These are phyloP conservation scores for Saccharomyces hybrid DNA, from an alignment of 1,139 yeast genomes.

Conservation along the genomic window DNA sequence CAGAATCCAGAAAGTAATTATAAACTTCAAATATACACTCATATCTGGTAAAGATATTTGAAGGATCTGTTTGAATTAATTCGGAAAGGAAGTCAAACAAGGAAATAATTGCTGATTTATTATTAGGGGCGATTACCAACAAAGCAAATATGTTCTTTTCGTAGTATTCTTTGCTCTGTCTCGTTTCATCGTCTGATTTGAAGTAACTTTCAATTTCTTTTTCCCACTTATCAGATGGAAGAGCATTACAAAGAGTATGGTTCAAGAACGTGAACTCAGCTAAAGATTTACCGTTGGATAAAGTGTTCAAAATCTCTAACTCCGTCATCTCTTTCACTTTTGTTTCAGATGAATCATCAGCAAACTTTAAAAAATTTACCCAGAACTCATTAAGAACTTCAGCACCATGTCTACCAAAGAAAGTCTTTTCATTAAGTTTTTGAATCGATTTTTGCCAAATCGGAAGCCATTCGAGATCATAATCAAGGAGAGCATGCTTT, in stretches of 20 bases:
- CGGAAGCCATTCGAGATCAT: constrained; percentile 19
- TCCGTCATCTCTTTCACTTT: constrained; percentile 3
- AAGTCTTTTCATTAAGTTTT: constrained; percentile 18
- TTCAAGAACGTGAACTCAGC: constrained; percentile 9
- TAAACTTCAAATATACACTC: constrained; percentile 27
- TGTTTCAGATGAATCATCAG: not conserved
- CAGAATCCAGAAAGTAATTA: constrained; percentile 24
- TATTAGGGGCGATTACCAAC: constrained; percentile 9
- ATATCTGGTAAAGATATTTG: constrained; percentile 16
- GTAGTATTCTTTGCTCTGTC: not conserved
- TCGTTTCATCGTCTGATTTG: constrained; percentile 1
- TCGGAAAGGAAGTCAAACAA: constrained; percentile 7
- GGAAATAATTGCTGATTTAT: constrained; percentile 7
- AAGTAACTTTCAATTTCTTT: constrained; percentile 9
- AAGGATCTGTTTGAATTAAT: constrained; percentile 21
- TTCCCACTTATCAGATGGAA: constrained; percentile 1
- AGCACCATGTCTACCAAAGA: constrained; percentile 22
- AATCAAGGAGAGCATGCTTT: constrained; percentile 12
- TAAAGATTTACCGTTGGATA: constrained; percentile 12
- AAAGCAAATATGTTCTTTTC: constrained; percentile 10
- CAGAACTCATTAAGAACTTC: constrained; percentile 23
- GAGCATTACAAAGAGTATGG: constrained; percentile 6
- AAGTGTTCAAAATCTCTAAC: constrained; percentile 11
- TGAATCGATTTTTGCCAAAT: constrained; percentile 21
- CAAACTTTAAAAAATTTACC: constrained; percentile 12